phyloP scores from a whole-genome alignment of 2,329 filamentous ascomycete species.

The Graphiopsis chlorocephala region DNA sequence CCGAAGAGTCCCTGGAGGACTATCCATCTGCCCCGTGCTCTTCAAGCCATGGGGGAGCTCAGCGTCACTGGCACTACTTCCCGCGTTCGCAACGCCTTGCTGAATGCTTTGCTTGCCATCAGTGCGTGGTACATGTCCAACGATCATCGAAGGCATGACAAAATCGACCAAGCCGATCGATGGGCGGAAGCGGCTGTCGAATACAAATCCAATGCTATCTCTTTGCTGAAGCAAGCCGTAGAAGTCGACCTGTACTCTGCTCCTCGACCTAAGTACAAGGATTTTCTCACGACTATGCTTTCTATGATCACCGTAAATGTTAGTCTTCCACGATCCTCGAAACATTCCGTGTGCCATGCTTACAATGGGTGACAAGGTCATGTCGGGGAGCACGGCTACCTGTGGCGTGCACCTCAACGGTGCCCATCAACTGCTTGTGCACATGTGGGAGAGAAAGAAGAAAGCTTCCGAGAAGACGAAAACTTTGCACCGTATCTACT shows the following conservation, averaged over 20 bases:
- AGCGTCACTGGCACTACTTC: neutral
- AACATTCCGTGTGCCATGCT: neutral
- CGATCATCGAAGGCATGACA: neutral
- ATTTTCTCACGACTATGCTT: constrained; percentile 4
- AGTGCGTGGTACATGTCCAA: constrained; percentile 6
- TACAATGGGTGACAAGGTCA: neutral
- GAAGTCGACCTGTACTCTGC: neutral
- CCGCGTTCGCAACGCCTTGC: neutral
- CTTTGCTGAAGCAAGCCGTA: constrained; percentile 1
- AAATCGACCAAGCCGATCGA: neutral
- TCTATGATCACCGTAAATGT: constrained; percentile 7
- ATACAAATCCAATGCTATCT: neutral
- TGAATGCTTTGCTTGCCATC: neutral
- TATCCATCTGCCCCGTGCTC: neutral
- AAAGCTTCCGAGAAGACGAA: neutral
- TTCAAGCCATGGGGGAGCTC: neutral
- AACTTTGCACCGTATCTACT: constrained; percentile 7
- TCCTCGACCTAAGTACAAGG: constrained; percentile 5
- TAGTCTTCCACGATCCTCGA: neutral
- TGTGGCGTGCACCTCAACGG: constrained; percentile 17
- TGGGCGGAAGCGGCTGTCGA: neutral
- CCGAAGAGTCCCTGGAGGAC: constrained; percentile 4
- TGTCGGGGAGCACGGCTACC: constrained; percentile 1
- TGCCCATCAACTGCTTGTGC: constrained; percentile 18
- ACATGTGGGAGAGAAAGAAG: constrained; percentile 16